These are phyloP conservation scores for Mycocentrospora acerina DNA, from an alignment of 2,329 filamentous ascomycete species.

Conservation along the genomic window DNA sequence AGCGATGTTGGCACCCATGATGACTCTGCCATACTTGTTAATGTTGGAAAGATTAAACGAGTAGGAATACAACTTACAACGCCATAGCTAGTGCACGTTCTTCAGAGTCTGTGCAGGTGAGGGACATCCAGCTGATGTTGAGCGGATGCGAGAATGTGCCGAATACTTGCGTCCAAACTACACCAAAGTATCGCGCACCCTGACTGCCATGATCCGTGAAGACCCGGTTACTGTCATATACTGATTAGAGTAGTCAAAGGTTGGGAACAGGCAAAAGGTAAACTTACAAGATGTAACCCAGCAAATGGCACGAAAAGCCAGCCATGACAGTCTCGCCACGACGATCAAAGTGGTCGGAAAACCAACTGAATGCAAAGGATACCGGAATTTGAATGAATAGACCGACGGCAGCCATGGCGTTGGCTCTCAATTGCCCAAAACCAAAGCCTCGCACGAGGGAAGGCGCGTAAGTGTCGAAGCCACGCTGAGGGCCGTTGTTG, in stretches of 20 bases:
- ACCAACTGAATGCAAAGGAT: constrained; percentile 54
- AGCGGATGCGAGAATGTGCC: constrained; percentile 58
- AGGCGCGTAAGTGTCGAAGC: constrained; percentile 56
- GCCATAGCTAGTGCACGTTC: constrained; percentile 62
- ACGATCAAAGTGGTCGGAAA: constrained; percentile 55
- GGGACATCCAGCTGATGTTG: constrained; percentile 62
- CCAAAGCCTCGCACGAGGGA: constrained; percentile 57
- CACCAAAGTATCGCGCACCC: constrained; percentile 55
- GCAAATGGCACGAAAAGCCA: constrained; percentile 48
- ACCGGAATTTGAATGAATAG: constrained; percentile 56
- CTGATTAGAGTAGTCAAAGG: too few species aligned
- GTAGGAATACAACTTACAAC: constrained; percentile 38
- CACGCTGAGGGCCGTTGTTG: constrained; percentile 53
- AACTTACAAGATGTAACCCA: constrained; percentile 59
- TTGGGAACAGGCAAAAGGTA: too few species aligned
- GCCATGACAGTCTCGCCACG: constrained; percentile 57
- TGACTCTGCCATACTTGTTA: constrained; percentile 45
- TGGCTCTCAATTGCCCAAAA: constrained; percentile 51
- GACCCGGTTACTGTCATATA: constrained; percentile 54
- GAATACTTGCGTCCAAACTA: constrained; percentile 59
- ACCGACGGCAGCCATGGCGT: constrained; percentile 59
- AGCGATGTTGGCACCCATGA: constrained; percentile 64
- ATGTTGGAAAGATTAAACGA: not conserved
- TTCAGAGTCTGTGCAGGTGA: constrained; percentile 59
- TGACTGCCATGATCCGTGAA: constrained; percentile 46